phyloP scores from a whole-genome alignment of 768 basidiomycete species.

The Hygrophorus russula region DNA sequence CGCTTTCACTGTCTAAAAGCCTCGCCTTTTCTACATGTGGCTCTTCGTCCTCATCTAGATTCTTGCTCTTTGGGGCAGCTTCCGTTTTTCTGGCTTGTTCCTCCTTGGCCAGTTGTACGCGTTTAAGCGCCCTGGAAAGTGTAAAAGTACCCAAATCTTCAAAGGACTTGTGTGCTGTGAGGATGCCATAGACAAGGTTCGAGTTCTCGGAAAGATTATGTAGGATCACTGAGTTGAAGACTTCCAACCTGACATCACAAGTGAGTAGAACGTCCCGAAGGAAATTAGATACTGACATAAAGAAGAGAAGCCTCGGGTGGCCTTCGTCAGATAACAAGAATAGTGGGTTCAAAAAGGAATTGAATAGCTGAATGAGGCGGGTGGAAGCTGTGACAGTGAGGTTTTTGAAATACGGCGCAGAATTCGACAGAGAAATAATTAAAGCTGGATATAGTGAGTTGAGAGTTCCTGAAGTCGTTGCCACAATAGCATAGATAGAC shows the following conservation, averaged over 20 bases:
- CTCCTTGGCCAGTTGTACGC: conserved; percentile 61
- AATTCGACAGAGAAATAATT: conserved; percentile 82
- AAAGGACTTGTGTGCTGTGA: conserved; percentile 76
- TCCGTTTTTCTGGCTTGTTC: conserved; percentile 40
- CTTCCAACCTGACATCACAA: conserved; percentile 55
- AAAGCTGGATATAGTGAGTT: conserved; percentile 87
- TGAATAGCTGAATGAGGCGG: conserved; percentile 79
- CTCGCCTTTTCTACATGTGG: conserved; percentile 57
- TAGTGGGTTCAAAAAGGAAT: conserved; percentile 79
- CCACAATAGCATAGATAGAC: conserved; percentile 85
- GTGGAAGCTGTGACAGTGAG: conserved; percentile 75
- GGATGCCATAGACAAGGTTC: conserved; percentile 76
- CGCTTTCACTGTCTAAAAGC: conserved; percentile 45
- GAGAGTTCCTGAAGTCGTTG: conserved; percentile 74
- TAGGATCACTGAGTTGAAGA: conserved; percentile 78
- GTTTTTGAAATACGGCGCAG: conserved; percentile 77
- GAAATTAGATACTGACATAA: conserved; percentile 45
- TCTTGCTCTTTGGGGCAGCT: conserved; percentile 27
- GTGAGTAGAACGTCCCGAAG: not conserved
- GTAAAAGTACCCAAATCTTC: conserved; percentile 91
- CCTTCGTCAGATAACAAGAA: conserved; percentile 93
- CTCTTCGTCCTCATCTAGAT: conserved; percentile 21
- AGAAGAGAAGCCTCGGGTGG: conserved; percentile 86
- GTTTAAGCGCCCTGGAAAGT: conserved; percentile 66
- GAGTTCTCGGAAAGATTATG: conserved; percentile 77